Evolutionary conservation across 2,329 filamentous ascomycete genomes (phyloP).

Genomic region (Chrysoporthe deuterocubensis): DNA sequence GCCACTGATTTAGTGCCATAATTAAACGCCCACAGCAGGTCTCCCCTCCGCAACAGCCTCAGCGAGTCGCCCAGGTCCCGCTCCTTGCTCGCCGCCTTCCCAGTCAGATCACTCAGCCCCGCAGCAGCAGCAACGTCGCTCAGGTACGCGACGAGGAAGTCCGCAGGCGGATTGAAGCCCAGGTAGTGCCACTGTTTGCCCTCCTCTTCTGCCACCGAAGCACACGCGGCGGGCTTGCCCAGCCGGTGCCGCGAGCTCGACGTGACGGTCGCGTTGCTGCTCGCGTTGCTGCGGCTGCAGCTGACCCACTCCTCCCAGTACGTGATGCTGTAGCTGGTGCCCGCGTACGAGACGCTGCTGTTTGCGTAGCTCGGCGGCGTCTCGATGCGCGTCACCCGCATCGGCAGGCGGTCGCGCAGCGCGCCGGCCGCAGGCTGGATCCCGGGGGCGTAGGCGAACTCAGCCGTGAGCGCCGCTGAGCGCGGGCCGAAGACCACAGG

Average conservation of each 20-base stretch:
- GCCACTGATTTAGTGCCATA: slow-evolving; percentile 31
- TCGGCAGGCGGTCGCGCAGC: slow-evolving; percentile 30
- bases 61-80: slow-evolving; percentile 30
- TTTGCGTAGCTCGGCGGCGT: slow-evolving; percentile 31
- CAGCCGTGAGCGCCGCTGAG: slow-evolving; percentile 29
- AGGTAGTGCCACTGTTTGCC: slow-evolving; percentile 30
- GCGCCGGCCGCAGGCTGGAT: slow-evolving; percentile 31
- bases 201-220: slow-evolving; percentile 3
- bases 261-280: slow-evolving; percentile 29
- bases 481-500: slow-evolving; percentile 32
- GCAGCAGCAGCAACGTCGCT: slow-evolving; percentile 30
- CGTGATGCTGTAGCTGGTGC: slow-evolving; percentile 30
- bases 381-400: slow-evolving; percentile 34
- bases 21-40: slow-evolving; percentile 33
- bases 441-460: slow-evolving; percentile 31
- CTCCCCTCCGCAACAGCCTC: slow-evolving; percentile 29
- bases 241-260: slow-evolving; percentile 31
- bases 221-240: slow-evolving; percentile 31
- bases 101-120: slow-evolving; percentile 28
- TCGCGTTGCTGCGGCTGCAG: slow-evolving; percentile 28
- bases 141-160: slow-evolving; percentile 32
- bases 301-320: slow-evolving; percentile 32
- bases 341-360: slow-evolving; percentile 30
- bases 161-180: slow-evolving; percentile 32
- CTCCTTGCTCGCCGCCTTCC: slow-evolving; percentile 25